Evolutionary conservation across 805 yeast genomes (phyloP), one percentile per base, ranked within the genome.

Genomic region (Kluyveromyces aestuarii): DNA sequence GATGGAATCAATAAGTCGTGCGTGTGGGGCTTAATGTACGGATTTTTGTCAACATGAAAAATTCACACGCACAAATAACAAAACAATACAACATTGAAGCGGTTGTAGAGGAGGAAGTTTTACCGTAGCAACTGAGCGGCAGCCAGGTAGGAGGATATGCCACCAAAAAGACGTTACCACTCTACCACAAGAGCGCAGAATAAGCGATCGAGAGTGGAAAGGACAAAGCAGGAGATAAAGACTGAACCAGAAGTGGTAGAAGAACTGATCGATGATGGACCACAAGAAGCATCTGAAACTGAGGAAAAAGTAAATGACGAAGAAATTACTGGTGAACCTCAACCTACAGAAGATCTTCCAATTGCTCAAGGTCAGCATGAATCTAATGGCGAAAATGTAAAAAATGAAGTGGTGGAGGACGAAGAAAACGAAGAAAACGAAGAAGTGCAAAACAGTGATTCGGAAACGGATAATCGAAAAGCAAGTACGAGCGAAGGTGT

Each of bases 341-440:
- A 21, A 6, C 6, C 25, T 6, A 21, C 25, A 3, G 25, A 21
- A 21, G 25, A 21, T 21, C 25, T 21, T 21, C 3, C 25, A 21
- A 21, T 21, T 21, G 25, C 3, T 6, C 25, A 21, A 21, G 6
- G 25, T 21, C 25, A 21, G 6, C 6, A 21, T 21, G 25, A 21
- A 21, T 55, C 53, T 6, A 60, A 59, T 2, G 63, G 60, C 9
- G 59, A 59, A 4, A 68, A 60, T 17, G 68, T 52, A 4, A 68
- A 60, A 43, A 64, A 61, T 27, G 27, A 14, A 37, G 27, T 19
- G 14, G 37, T 14, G 5, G 37, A 35, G 6, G 67, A 55, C 45
- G 60, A 57, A 8, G 58, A 43, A 10, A 60, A 56, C 30, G 54
- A 44, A 8, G 58, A 43, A 10, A 60, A 56, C 30, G 54, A 44